Percentiles rank a stretch among this genome's conserved stretches.
phyloP scores from a whole-genome alignment of 2,329 filamentous ascomycete genomes.

The Rutstroemia sp. region DNA sequence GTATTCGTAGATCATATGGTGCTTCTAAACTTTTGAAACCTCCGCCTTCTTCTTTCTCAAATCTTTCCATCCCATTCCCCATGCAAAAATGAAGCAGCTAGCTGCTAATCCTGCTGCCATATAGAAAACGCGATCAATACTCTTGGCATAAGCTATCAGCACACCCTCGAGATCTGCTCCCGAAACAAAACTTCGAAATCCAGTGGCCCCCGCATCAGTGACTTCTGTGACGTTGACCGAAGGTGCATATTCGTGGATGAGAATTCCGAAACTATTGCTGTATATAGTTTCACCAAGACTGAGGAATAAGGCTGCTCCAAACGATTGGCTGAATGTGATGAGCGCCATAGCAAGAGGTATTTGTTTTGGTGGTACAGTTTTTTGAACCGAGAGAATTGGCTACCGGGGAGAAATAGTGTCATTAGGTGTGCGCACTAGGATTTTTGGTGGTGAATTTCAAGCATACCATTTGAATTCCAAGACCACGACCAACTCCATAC shows the following conservation, averaged over 20 bases:
- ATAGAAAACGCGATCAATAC: neutral
- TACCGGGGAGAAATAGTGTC: neutral
- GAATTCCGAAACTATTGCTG: constrained; percentile 21
- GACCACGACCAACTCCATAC: constrained; percentile 19
- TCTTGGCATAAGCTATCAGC: constrained; percentile 26
- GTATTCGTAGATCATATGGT: too few relatives aligned
- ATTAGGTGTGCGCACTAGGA: neutral
- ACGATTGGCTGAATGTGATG: constrained; percentile 29
- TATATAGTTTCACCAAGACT: constrained; percentile 26
- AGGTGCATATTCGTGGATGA: constrained; percentile 28
- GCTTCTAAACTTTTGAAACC: too few relatives aligned
- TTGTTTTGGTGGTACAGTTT: constrained; percentile 20
- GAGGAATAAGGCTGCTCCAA: constrained; percentile 27
- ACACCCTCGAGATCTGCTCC: constrained; percentile 30
- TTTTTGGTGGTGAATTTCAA: neutral
- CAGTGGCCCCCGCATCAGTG: constrained; percentile 35
- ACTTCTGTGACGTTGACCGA: constrained; percentile 28
- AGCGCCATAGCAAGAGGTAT: constrained; percentile 29
- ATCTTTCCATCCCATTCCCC: neutral
- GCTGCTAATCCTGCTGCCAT: neutral
- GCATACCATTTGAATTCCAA: constrained; percentile 20
- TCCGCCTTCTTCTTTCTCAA: neutral
- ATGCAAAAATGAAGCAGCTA: neutral
- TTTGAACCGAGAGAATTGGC: constrained; percentile 30
- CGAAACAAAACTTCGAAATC: constrained; percentile 30